Evolutionary conservation across 208 protist genomes (phyloP).

Genomic region (Naegleria gruberi): DNA sequence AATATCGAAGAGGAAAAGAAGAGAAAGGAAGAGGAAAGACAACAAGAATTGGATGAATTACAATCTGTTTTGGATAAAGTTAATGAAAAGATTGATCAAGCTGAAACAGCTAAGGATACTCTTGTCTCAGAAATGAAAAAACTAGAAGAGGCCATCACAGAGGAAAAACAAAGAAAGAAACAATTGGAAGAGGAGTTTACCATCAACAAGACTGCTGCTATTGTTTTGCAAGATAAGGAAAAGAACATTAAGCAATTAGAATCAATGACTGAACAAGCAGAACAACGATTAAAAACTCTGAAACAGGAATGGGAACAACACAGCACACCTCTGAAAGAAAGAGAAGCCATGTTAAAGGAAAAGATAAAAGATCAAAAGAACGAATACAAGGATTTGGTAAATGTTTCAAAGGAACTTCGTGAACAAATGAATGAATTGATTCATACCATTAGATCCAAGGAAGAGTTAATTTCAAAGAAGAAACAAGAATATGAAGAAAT

Average conservation of each 20-base stretch:
- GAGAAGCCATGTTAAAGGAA: not conserved
- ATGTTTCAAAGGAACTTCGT: not conserved
- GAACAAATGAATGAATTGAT: not conserved
- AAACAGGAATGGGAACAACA: conserved; percentile 22
- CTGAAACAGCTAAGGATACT: not conserved
- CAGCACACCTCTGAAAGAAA: not conserved
- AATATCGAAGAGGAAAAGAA: not conserved
- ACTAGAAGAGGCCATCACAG: not conserved
- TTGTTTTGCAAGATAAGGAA: conserved; percentile 1
- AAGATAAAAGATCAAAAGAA: not conserved
- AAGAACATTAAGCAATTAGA: conserved; percentile 17
- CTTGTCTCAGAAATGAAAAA: not conserved
- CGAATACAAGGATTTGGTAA: not conserved
- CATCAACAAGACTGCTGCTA: not conserved
- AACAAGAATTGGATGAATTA: not conserved
- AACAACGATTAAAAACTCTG: not conserved
- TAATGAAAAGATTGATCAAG: not conserved
- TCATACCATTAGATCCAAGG: not conserved
- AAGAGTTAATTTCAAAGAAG: not conserved
- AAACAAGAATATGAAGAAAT: not conserved
- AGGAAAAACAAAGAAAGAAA: not conserved
- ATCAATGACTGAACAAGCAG: not conserved
- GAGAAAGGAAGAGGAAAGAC: conserved; percentile 13
- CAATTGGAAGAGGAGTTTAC: not conserved
- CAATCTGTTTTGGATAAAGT: not conserved